Conservation (phyloP, 139 green algal genomes). For the Yamagishiella unicocca region DNA sequence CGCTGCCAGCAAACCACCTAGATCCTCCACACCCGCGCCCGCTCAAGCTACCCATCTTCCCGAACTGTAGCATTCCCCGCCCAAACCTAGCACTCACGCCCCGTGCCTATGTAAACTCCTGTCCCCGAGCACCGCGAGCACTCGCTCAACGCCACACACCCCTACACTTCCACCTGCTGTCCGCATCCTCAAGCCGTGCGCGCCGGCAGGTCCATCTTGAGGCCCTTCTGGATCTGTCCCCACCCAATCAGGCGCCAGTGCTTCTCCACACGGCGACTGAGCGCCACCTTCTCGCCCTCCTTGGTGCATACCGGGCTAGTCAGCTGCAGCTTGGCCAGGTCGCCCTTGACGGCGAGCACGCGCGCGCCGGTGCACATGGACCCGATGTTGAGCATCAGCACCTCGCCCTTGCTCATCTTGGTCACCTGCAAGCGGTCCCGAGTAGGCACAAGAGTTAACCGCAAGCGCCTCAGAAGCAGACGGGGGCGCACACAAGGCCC, state of each 20-base stretch:
- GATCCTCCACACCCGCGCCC: no score
- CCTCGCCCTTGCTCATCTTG: slow-evolving; percentile 98
- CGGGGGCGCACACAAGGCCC: background rate
- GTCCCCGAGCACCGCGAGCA: no score
- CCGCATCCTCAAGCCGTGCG: background rate
- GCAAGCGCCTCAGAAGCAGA: background rate
- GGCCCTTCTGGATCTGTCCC: slow-evolving; percentile 95
- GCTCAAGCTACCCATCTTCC: no score
- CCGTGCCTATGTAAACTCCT: no score
- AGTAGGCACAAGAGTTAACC: background rate
- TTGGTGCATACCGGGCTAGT: slow-evolving; percentile 99
- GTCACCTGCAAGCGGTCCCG: slow-evolving; percentile 63
- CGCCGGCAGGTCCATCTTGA: slow-evolving; percentile 76
- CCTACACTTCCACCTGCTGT: no score
- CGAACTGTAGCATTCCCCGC: no score
- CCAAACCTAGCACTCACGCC: no score
- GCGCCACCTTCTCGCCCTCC: slow-evolving; percentile 97
- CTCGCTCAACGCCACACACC: no score
- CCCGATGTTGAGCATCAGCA: slow-evolving; percentile 99
- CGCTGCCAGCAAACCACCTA: no score
- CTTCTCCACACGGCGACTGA: slow-evolving; percentile 96
- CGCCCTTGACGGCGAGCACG: slow-evolving; percentile 96
- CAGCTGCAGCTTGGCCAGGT: slow-evolving; percentile 99
- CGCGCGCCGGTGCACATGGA: slow-evolving; percentile 98
- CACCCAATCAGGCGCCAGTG: slow-evolving; percentile 99